Percentiles rank a stretch among this genome's conserved stretches.
These are phyloP conservation scores for Calophaca sinica DNA, from an alignment of 306 rosid genomes.

Conservation along the genomic window DNA sequence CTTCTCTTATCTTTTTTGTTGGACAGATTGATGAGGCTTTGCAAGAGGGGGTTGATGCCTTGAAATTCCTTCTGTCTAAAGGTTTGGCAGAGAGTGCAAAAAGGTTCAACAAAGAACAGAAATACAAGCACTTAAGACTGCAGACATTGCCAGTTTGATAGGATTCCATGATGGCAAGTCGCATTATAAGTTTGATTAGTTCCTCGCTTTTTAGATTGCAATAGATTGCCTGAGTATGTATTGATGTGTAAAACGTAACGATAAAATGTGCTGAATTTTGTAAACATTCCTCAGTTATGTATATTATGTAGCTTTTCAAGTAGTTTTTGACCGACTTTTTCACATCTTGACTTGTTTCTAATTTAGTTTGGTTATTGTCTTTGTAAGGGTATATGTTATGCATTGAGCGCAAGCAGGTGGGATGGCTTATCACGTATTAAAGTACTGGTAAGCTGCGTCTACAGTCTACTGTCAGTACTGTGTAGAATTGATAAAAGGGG, in stretches of 20 bases:
- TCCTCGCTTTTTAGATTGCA: slow-evolving; percentile 9
- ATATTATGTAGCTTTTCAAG: neutral
- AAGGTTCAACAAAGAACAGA: slow-evolving; percentile 78
- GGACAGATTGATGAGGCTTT: slow-evolving; percentile 64
- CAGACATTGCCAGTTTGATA: slow-evolving; percentile 61
- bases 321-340: slow-evolving; percentile 24
- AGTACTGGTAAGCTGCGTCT: too few relatives aligned
- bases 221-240: slow-evolving; percentile 14
- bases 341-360: slow-evolving; percentile 24
- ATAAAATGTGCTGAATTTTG: slow-evolving; percentile 31
- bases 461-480: too few relatives aligned
- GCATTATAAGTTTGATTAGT: slow-evolving; percentile 22
- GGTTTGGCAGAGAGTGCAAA: slow-evolving; percentile 70
- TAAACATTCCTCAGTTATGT: slow-evolving; percentile 7
- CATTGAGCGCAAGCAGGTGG: neutral
- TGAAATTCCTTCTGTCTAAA: slow-evolving; percentile 60
- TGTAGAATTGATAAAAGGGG: too few relatives aligned
- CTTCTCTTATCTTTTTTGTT: neutral
- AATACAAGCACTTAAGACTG: slow-evolving; percentile 77
- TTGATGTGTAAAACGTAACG: slow-evolving; percentile 10
- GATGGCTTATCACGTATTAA: too few relatives aligned
- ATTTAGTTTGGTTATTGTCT: slow-evolving; percentile 8
- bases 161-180: slow-evolving; percentile 34
- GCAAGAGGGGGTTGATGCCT: slow-evolving; percentile 63
- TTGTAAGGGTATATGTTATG: neutral